Base-by-base conservation (phyloP, 306 rosid species). In the Vicia faba region DNA sequence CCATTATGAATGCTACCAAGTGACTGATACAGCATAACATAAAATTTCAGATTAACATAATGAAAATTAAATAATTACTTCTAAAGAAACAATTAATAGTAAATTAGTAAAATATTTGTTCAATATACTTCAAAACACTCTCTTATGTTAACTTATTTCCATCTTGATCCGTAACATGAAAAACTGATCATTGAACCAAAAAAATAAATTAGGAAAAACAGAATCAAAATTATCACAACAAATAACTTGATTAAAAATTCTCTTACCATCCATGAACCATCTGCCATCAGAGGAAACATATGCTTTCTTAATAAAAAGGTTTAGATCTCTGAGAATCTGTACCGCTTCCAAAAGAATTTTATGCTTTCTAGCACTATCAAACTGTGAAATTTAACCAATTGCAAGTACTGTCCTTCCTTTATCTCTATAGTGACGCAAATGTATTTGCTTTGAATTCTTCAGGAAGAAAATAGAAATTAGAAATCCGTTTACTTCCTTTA, bases 231-330 rank as follows among this genome's bases (percentile, higher is more conserved):
- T 6, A 54, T 3, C 20, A 39, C 5, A 4, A 11, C 14, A 55
- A 57, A 4, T 1, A 45, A 64, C 31, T 4, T 38, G 8, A 56
- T 8, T n/a, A 18, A 35, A 31, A 63, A 60, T 14, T 19, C 60
- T 44, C 84, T 69, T 74, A 93, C 97, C 98, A 83, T 84, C 96
- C 98, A 93, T 93, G 90, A 88, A 89, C 98, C 98, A 93, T 36
- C 23, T 20, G 1, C 23, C 23, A 20, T 20, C 23, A 20, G 23
- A 20, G 23, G 23, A 20, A 20, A 20, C 2, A 20, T 20, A 20
- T n/a, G n/a, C n/a, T n/a, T n/a, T n/a, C n/a, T n/a, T n/a, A n/a
- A n/a, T n/a, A n/a, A n/a, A n/a, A n/a, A n/a, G n/a, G n/a, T n/a
- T n/a, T n/a, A n/a, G n/a, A n/a, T n/a, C n/a, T n/a, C n/a, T n/a